Evolutionary conservation across 441 rosid genomes (phyloP).

Genomic region (Populus tomentosa): DNA sequence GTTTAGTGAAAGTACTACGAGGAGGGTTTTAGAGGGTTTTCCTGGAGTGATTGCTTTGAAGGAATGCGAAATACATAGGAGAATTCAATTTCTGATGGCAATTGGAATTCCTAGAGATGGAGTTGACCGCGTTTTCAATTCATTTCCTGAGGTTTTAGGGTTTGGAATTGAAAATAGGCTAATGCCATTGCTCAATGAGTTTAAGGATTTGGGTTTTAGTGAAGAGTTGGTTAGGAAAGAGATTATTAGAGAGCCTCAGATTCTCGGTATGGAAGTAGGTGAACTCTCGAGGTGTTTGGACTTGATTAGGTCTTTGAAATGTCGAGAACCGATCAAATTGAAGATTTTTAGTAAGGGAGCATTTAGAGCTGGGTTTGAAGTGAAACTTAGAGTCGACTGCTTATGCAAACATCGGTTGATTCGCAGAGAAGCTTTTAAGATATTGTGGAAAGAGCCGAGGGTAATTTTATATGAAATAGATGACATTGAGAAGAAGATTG

Average conservation of each 20-base stretch:
- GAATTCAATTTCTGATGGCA: constrained; percentile 45
- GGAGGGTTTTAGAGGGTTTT: constrained; percentile 47
- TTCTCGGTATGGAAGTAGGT: constrained; percentile 68
- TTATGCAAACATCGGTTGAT: constrained; percentile 63
- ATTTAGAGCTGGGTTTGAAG: constrained; percentile 68
- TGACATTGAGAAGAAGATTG: constrained; percentile 67
- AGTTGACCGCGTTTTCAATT: constrained; percentile 42
- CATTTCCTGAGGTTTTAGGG: constrained; percentile 50
- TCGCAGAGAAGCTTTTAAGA: constrained; percentile 64
- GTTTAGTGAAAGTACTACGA: constrained; percentile 42
- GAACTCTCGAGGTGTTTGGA: constrained; percentile 65
- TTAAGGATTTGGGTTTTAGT: constrained; percentile 51
- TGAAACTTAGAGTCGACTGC: constrained; percentile 68
- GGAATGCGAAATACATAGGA: constrained; percentile 37
- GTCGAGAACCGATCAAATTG: constrained; percentile 48
- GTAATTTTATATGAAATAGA: constrained; percentile 48
- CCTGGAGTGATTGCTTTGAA: constrained; percentile 44
- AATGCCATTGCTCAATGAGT: constrained; percentile 55
- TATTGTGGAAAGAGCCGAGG: constrained; percentile 78
- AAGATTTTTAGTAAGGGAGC: constrained; percentile 46
- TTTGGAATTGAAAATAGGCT: constrained; percentile 47
- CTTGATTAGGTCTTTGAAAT: constrained; percentile 49
- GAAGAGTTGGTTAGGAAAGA: constrained; percentile 41
- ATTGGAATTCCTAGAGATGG: constrained; percentile 34
- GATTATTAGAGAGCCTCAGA: constrained; percentile 51